A percentile compares a stretch with the other conserved stretches of the same genome.
Conservation (phyloP, 2,329 filamentous ascomycete species). For the Colletotrichum gloeosporioides region DNA sequence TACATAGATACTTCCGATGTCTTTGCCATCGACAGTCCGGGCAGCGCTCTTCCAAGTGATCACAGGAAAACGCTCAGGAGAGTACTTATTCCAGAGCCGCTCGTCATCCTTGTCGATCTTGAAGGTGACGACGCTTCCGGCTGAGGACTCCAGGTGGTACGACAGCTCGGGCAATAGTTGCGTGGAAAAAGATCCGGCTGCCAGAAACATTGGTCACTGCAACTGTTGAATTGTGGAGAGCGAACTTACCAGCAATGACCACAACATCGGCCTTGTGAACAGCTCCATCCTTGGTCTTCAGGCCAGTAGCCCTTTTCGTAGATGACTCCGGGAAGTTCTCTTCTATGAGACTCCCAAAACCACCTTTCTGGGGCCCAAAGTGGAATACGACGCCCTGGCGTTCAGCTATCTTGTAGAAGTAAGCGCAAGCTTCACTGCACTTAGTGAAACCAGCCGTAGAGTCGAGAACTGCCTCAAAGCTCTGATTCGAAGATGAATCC, state of each 20-base stretch:
- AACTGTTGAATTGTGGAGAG: slow-evolving; percentile 25
- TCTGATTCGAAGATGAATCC: background rate
- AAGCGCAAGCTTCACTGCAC: slow-evolving; percentile 26
- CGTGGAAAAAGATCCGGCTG: slow-evolving; percentile 36
- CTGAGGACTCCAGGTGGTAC: slow-evolving; percentile 26
- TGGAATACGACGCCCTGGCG: slow-evolving; percentile 29
- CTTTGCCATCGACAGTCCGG: slow-evolving; percentile 30
- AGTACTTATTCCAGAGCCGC: slow-evolving; percentile 36
- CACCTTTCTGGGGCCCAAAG: slow-evolving; percentile 29
- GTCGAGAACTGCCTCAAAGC: slow-evolving; percentile 29
- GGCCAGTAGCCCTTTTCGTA: slow-evolving; percentile 35
- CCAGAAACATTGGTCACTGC: background rate
- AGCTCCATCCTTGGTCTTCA: slow-evolving; percentile 41
- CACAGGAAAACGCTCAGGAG: slow-evolving; percentile 34
- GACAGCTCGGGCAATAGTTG: slow-evolving; percentile 27
- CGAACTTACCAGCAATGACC: slow-evolving; percentile 40
- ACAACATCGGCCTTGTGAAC: slow-evolving; percentile 35
- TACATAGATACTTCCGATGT: slow-evolving; percentile 32
- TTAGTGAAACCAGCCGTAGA: slow-evolving; percentile 27
- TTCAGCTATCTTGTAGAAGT: slow-evolving; percentile 24
- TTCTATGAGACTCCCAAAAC: slow-evolving; percentile 28
- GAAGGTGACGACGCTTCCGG: slow-evolving; percentile 24
- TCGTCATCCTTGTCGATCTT: slow-evolving; percentile 23
- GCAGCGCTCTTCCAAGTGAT: slow-evolving; percentile 35
- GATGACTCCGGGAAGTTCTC: background rate